Evolutionary conservation across 176 grass and related monocot genomes (phyloP), one percentile per base, ranked within the genome.

Genomic region (Oryza glumipatula): DNA sequence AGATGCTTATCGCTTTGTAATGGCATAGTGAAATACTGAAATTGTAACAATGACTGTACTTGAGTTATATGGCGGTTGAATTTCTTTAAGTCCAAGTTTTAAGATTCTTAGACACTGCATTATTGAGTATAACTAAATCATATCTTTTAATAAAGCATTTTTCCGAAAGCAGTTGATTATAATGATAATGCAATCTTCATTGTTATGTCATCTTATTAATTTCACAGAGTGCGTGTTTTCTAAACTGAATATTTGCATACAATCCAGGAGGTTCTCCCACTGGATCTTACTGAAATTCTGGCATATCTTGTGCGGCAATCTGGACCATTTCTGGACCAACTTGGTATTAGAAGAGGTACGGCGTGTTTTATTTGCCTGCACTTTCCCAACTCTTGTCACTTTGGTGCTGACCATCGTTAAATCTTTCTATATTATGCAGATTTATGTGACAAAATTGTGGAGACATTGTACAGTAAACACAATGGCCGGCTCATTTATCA

Each of bases 281-380:
- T 98, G 87, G 85, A 93, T 89, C 82, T 98, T 82, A 70, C 83
- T 82, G 90, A 95, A 82, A 90, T 95, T 87, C 49, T 98, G 82
- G 84, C 84, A 84, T 85, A 91, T 91, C 79, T 98, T 21, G 87
- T 95, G 48, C 83, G 65, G 67, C 92, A 98, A 71, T 98, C 92
- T 82, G 91, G 91, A 39, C 89, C 95, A 86, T 90, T 98, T 72
- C 80, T 98, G 82, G 91, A 98, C 79, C 92, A 98, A 87, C 82
- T 98, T 80, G 90, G 92, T 74, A 71, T 98, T 71, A 79, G 65
- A 76, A 78, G 85, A 91, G 95, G 95, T 98, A 88, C 21, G 10
- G 30, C 70, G 73, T 61, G 75, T 82, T 5, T 6, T 73, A 52
- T 70, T 82, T 4, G 41, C 63, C 35, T 66, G 1, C 44, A 49